Conservation (phyloP, 352 stramenopile genomes). For the Phytopythium delawarense region DNA sequence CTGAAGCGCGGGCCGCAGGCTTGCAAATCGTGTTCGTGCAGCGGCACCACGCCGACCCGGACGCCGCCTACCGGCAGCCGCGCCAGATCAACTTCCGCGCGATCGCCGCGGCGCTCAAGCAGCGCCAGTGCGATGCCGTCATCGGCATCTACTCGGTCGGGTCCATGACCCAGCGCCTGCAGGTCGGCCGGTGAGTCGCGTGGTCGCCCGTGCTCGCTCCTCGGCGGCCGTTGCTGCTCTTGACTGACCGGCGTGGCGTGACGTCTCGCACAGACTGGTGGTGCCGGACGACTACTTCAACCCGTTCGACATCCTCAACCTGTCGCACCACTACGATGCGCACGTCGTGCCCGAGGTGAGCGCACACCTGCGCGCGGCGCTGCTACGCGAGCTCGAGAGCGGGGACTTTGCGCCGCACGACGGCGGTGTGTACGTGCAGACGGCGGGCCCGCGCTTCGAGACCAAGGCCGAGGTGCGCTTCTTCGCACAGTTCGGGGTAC, state of each 20-base stretch:
- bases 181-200: slow-evolving; percentile 27
- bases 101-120: slow-evolving; percentile 66
- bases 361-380: slow-evolving; percentile 32
- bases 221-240: background rate
- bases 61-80: slow-evolving; percentile 76
- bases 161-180: slow-evolving; percentile 63
- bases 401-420: slow-evolving; percentile 52
- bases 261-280: slow-evolving; percentile 32
- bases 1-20: slow-evolving; percentile 7
- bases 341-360: slow-evolving; percentile 78
- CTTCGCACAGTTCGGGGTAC: slow-evolving; percentile 70
- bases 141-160: slow-evolving; percentile 87
- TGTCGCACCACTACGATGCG: slow-evolving; percentile 78
- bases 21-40: slow-evolving; percentile 83
- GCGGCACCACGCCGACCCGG: slow-evolving; percentile 74
- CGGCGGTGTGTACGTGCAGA: slow-evolving; percentile 86
- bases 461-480: slow-evolving; percentile 90
- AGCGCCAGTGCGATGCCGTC: slow-evolving; percentile 53
- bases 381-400: slow-evolving; percentile 44
- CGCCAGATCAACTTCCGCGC: slow-evolving; percentile 85
- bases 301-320: slow-evolving; percentile 80
- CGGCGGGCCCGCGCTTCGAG: slow-evolving; percentile 81
- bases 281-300: slow-evolving; percentile 89
- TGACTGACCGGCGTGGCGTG: slow-evolving; percentile 1
- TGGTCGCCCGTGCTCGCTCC: background rate